Conservation (phyloP, 129 eudicot species). For the Cynara cardunculus region DNA sequence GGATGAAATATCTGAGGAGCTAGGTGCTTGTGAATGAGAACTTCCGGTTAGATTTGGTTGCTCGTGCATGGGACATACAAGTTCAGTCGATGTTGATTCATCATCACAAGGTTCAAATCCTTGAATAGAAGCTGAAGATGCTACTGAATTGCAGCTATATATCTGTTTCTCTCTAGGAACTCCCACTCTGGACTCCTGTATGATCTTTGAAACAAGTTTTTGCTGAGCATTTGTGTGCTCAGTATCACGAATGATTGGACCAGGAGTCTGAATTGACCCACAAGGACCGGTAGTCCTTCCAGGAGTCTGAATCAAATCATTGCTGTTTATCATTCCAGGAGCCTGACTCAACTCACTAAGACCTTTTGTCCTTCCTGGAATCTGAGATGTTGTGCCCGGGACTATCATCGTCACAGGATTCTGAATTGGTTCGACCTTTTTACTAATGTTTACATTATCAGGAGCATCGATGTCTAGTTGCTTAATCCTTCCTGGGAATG, state of each 20-base stretch:
- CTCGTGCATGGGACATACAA: slow-evolving; percentile 23
- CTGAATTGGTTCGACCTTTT: slow-evolving; percentile 32
- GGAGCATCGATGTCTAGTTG: slow-evolving; percentile 46
- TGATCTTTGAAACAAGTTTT: slow-evolving; percentile 40
- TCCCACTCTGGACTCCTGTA: slow-evolving; percentile 36
- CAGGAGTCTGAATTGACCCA: slow-evolving; percentile 27
- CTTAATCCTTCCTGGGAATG: slow-evolving; percentile 55
- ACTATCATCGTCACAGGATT: slow-evolving; percentile 17
- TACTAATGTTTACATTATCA: slow-evolving; percentile 19
- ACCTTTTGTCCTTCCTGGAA: not conserved
- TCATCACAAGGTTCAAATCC: slow-evolving; percentile 57
- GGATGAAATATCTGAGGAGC: slow-evolving; percentile 38
- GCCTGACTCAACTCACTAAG: not conserved
- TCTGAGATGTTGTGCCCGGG: slow-evolving; percentile 9
- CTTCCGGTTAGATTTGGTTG: slow-evolving; percentile 34
- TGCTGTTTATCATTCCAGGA: slow-evolving; percentile 9
- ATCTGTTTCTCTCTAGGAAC: slow-evolving; percentile 38
- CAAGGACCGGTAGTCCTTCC: slow-evolving; percentile 9
- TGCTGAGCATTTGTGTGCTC: slow-evolving; percentile 17
- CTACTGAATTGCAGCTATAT: slow-evolving; percentile 61
- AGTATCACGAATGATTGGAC: slow-evolving; percentile 1
- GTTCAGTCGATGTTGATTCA: slow-evolving; percentile 38
- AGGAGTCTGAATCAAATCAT: slow-evolving; percentile 30
- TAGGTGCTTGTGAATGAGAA: slow-evolving; percentile 27
- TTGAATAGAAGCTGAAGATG: slow-evolving; percentile 59